Evolutionary conservation across 2,329 filamentous ascomycete species (phyloP).

Genomic region (Aspergillus eucalypticola): DNA sequence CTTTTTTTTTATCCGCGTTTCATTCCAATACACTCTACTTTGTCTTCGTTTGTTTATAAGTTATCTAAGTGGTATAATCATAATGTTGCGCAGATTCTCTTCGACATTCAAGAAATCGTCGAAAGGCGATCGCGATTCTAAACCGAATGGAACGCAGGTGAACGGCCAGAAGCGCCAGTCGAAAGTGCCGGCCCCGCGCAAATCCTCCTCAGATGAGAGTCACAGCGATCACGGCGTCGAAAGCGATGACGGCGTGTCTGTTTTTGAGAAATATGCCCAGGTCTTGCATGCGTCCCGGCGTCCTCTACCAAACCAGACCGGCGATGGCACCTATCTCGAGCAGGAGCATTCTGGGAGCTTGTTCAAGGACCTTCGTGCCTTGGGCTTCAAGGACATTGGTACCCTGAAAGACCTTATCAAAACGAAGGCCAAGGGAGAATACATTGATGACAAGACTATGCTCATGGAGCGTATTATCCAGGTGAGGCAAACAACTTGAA

Average conservation of each 20-base stretch:
- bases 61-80: constrained; percentile 19
- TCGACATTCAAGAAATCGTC: constrained; percentile 40
- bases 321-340: constrained; percentile 61
- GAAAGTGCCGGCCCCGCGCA: constrained; percentile 28
- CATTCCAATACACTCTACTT: neutral
- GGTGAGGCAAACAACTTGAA: constrained; percentile 30
- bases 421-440: constrained; percentile 63
- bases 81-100: constrained; percentile 44
- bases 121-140: constrained; percentile 38
- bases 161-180: constrained; percentile 38
- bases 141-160: constrained; percentile 30
- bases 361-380: constrained; percentile 58
- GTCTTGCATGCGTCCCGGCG: constrained; percentile 57
- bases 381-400: constrained; percentile 60
- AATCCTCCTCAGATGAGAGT: constrained; percentile 28
- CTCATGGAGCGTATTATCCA: constrained; percentile 72
- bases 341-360: constrained; percentile 55
- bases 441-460: constrained; percentile 74
- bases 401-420: constrained; percentile 64
- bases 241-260: constrained; percentile 41
- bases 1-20: constrained; percentile 2
- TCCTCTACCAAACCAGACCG: constrained; percentile 64
- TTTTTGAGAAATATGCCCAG: constrained; percentile 49
- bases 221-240: constrained; percentile 30
- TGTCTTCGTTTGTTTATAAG: constrained; percentile 1